Percentiles rank a stretch among this genome's conserved stretches.
These are phyloP conservation scores for Schizosaccharomyces osmophilus DNA, from an alignment of 805 yeast species.

Conservation along the genomic window DNA sequence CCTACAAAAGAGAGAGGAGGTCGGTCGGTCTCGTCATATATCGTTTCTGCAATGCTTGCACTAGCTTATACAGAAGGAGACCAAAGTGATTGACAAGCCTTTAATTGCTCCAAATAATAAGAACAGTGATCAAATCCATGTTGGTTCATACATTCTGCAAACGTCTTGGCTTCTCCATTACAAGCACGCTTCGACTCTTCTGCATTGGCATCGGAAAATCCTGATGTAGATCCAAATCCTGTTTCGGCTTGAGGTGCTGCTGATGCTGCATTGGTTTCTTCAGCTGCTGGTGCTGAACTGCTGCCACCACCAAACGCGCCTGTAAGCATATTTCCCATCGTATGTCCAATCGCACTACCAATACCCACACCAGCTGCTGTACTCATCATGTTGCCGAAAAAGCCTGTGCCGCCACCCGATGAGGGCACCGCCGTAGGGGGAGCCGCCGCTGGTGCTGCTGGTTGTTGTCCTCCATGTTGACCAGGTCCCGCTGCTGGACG, in stretches of 20 bases:
- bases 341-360: conserved; percentile 92
- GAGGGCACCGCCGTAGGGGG: conserved; percentile 24
- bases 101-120: conserved; percentile 86
- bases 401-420: conserved; percentile 31
- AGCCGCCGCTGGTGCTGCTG: conserved; percentile 26
- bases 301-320: conserved; percentile 61
- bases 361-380: conserved; percentile 99
- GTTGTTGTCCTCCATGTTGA: conserved; percentile 24
- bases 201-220: conserved; percentile 13
- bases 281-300: conserved; percentile 12
- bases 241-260: conserved; percentile 21
- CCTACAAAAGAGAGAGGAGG: no score
- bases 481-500: conserved; percentile 66
- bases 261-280: conserved; percentile 19
- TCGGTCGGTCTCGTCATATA: no score
- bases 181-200: conserved; percentile 22
- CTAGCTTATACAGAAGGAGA: not conserved
- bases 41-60: no score
- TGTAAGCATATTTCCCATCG: conserved; percentile 82
- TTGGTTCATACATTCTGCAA: conserved; percentile 71
- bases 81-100: conserved; percentile 83
- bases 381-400: conserved; percentile 91
- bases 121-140: conserved; percentile 37
- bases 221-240: conserved; percentile 14
- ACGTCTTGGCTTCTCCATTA: conserved; percentile 80